Evolutionary conservation across 2,329 filamentous ascomycete species (phyloP).

Genomic region (Biscogniauxia marginata): DNA sequence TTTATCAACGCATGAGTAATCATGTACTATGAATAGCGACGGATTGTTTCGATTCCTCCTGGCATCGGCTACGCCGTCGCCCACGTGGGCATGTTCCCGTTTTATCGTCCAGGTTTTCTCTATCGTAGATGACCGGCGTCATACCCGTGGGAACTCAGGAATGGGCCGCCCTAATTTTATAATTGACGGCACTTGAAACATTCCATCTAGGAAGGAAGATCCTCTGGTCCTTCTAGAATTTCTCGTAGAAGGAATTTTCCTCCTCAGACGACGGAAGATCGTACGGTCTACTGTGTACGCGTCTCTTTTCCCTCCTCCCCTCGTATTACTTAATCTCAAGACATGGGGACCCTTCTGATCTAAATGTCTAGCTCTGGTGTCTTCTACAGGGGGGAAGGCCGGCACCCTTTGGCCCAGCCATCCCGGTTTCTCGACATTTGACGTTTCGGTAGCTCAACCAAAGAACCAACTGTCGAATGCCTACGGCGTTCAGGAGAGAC

Average conservation of each 20-base stretch:
- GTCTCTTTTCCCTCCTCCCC: neutral
- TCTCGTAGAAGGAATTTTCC: neutral
- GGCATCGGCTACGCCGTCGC: neutral
- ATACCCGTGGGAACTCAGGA: neutral
- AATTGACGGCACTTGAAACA: neutral
- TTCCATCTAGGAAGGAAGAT: neutral
- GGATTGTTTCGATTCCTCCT: neutral
- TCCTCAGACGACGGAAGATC: neutral
- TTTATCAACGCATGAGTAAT: neutral
- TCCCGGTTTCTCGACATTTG: constrained; percentile 8
- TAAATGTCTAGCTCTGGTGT: neutral
- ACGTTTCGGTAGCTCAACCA: constrained; percentile 4
- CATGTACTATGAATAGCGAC: neutral
- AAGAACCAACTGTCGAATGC: neutral
- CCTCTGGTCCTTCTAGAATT: neutral
- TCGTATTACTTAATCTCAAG: neutral
- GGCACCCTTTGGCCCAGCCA: constrained; percentile 1
- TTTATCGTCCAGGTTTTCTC: neutral
- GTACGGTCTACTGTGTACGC: neutral
- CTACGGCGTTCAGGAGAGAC: neutral
- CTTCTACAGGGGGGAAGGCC: neutral
- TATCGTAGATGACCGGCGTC: neutral
- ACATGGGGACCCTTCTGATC: neutral
- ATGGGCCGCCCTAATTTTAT: too few species aligned
- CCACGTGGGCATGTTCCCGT: neutral